Evolutionary conservation across 345 rosid species (phyloP), one percentile per base, ranked within the genome.

Genomic region (Moricandia arvensis): DNA sequence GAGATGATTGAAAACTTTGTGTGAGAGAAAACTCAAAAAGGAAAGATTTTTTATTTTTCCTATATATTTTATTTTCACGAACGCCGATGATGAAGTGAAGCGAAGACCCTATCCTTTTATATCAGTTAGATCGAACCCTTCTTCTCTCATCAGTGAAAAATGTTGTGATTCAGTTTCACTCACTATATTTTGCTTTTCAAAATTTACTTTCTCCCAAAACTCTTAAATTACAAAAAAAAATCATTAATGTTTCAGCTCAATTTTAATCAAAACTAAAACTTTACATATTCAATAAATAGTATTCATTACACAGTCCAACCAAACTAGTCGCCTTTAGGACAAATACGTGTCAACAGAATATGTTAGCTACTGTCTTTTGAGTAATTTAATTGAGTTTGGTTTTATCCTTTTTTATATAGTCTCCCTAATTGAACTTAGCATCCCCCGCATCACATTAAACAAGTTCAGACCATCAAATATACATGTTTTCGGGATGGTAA

Each of bases 41-140:
- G n/a, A n/a, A n/a, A n/a, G n/a, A n/a, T n/a, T n/a, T n/a, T n/a
- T n/a, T n/a, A n/a, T n/a, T n/a, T n/a, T n/a, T n/a, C n/a, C n/a
- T n/a, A n/a, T n/a, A n/a, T n/a, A n/a, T n/a, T n/a, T n/a, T n/a
- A n/a, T n/a, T n/a, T n/a, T n/a, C n/a, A n/a, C n/a, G n/a, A n/a
- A n/a, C n/a, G n/a, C n/a, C n/a, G n/a, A n/a, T n/a, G n/a, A n/a
- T n/a, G n/a, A n/a, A n/a, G n/a, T n/a, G n/a, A n/a, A n/a, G n/a
- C 38, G 21, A 18, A 69, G 64, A 69, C 64, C 73, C 64, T 57
- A 21, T 21, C 59, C 26, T 54, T n/a, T 17, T 54, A 54, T 54
- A 53, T n/a, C n/a, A n/a, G n/a, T n/a, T 54, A 9, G 27, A 17
- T 53, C 27, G 57, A 41, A 41, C 53, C 53, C 18, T 47, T n/a